Evolutionary conservation across 2,329 filamentous ascomycete species (phyloP).

Genomic region (Huntiella moniliformis): DNA sequence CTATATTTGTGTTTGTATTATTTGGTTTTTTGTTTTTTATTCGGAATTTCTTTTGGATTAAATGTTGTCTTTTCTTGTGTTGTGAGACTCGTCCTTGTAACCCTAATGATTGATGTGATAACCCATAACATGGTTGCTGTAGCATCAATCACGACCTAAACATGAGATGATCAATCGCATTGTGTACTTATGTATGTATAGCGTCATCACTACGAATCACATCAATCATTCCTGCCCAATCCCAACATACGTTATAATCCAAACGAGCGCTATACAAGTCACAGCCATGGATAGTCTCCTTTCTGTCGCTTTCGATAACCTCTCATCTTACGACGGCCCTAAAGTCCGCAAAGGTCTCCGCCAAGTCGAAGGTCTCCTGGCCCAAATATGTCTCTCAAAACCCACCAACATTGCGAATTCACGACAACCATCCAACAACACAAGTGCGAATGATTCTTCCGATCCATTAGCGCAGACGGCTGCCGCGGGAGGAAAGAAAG

Average conservation of each 20-base stretch:
- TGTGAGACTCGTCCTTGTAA: background rate
- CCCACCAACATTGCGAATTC: slow-evolving; percentile 10
- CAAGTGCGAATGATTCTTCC: slow-evolving; percentile 5
- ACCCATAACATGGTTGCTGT: no score
- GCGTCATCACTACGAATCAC: background rate
- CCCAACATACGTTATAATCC: no score
- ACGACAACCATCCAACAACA: slow-evolving; percentile 5
- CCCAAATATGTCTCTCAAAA: slow-evolving; percentile 73
- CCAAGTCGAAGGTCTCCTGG: slow-evolving; percentile 83
- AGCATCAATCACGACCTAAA: no score
- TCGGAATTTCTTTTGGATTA: background rate
- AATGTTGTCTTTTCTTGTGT: background rate
- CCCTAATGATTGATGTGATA: no score
- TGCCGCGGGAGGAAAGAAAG: slow-evolving; percentile 14
- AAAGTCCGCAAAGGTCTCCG: slow-evolving; percentile 88
- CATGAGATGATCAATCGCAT: no score
- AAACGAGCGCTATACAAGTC: no score
- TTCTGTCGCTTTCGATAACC: slow-evolving; percentile 87
- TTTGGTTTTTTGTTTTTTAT: background rate
- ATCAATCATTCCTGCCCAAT: background rate
- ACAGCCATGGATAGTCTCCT: slow-evolving; percentile 68
- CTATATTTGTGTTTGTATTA: background rate
- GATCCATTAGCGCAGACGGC: slow-evolving; percentile 21
- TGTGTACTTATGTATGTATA: no score
- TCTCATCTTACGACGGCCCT: slow-evolving; percentile 73